Conservation (phyloP, 2,329 filamentous ascomycete species). For the Alternaria arborescens region DNA sequence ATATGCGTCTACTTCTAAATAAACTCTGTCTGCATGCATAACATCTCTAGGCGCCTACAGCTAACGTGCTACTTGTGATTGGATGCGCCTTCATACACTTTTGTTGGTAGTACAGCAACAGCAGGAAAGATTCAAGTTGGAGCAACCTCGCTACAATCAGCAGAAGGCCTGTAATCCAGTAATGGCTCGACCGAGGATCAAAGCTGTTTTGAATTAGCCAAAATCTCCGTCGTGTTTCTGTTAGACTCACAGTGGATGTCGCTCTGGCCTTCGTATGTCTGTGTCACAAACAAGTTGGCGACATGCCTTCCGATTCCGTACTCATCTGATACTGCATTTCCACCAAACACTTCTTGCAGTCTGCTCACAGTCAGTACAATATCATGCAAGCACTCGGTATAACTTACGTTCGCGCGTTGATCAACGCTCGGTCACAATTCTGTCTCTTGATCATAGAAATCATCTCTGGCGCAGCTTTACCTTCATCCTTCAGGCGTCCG, state of each 20-base stretch:
- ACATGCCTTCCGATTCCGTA: constrained; percentile 95
- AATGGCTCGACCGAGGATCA: constrained; percentile 62
- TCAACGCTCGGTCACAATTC: constrained; percentile 90
- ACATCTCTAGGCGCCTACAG: constrained; percentile 20
- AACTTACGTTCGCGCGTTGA: constrained; percentile 73
- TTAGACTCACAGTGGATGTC: constrained; percentile 86
- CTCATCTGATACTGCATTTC: constrained; percentile 97
- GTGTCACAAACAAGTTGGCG: constrained; percentile 93
- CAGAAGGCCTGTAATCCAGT: constrained; percentile 81
- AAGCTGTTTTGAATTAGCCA: constrained; percentile 50
- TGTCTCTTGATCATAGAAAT: constrained; percentile 96
- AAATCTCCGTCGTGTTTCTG: constrained; percentile 1
- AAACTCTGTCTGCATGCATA: constrained; percentile 28
- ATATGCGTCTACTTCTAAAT: constrained; percentile 29
- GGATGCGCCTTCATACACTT: not conserved
- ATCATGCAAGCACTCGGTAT: not conserved
- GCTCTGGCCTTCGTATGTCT: constrained; percentile 98
- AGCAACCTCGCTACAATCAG: constrained; percentile 47
- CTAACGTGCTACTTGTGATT: constrained; percentile 12
- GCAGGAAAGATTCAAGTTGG: not conserved
- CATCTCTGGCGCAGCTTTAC: constrained; percentile 91
- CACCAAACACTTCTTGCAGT: constrained; percentile 95
- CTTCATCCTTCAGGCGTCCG: constrained; percentile 89
- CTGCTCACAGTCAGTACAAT: constrained; percentile 48
- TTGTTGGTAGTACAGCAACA: constrained; percentile 18